These are phyloP conservation scores for Pseudophaeomoniella oleicola DNA, from an alignment of 2,329 filamentous ascomycete genomes.

Conservation along the genomic window DNA sequence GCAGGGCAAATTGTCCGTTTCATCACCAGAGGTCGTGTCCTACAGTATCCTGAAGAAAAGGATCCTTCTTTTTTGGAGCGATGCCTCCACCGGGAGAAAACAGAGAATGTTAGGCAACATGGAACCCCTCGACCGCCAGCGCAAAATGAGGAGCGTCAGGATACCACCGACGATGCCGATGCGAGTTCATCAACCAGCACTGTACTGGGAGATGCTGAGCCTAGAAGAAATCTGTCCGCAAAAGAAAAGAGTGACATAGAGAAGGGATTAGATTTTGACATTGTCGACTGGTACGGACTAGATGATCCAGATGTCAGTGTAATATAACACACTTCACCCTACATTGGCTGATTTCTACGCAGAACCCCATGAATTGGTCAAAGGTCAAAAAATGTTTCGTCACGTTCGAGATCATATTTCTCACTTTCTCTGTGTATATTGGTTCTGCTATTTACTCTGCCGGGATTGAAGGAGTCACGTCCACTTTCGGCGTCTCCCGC, in stretches of 20 bases:
- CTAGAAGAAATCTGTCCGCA: constrained; percentile 1
- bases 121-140: not conserved
- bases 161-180: not conserved
- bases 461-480: constrained; percentile 23
- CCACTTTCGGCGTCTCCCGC: constrained; percentile 28
- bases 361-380: constrained; percentile 35
- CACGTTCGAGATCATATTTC: constrained; percentile 31
- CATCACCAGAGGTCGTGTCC: constrained; percentile 24
- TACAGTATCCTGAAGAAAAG: constrained; percentile 30
- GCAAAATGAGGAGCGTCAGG: not conserved
- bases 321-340: not conserved
- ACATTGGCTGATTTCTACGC: constrained; percentile 5
- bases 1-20: constrained; percentile 32
- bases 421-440: constrained; percentile 37
- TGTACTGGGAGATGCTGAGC: not conserved
- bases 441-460: constrained; percentile 37
- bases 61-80: constrained; percentile 5
- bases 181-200: not conserved
- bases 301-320: constrained; percentile 6
- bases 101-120: not conserved
- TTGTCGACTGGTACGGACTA: constrained; percentile 33
- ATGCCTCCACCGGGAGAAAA: not conserved
- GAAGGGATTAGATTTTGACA: constrained; percentile 33
- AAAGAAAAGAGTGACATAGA: constrained; percentile 28
- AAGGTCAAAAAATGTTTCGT: constrained; percentile 27